Base-by-base conservation (phyloP, 768 basidiomycete genomes). In the Tylopilus sp. region DNA sequence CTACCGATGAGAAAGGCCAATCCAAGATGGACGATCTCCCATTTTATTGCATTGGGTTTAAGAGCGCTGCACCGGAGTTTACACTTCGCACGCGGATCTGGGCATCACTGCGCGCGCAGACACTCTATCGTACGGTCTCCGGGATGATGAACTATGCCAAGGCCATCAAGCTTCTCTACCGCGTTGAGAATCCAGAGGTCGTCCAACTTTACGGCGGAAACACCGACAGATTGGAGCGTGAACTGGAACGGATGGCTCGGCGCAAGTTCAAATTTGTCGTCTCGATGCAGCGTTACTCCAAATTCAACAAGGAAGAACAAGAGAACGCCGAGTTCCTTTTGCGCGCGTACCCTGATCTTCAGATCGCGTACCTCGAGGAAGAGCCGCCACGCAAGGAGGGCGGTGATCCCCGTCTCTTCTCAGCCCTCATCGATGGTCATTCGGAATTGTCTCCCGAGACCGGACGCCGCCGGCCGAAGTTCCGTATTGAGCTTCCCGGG, bases 61-160 rank as follows among this genome's bases (percentile, higher is more conserved):
- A 97, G 79, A 95, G 89, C 57, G 92, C 96, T 19, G 92, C 95
- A 3, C 97, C 96, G 3, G 97, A 99, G 71, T 99, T 95, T 70
- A 99, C 97, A 3, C 81, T 99, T 14, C 93, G 97, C 54, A 99
- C 97, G 9, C 87, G 97, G 68, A 99, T 99, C 64, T 99, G 97
- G 97, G 95, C 97, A 10, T 98, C 96, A 6, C 83, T 99, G 10
- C 92, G 97, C 49, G 97, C 97, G 17, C 97, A 99, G 76, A 99
- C 97, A 2, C 83, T 99, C 19, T 98, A 99, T 69, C 86, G 97
- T 59, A 99, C 97, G 14, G 96, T 99, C 17, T 98, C 97, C 31
- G 97, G 97, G 47, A 98, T 99, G 92, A 98, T 98, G 97, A 99
- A 99, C 75, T 98, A 99, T 71, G 86, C 91, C 60, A 99, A 99